These are phyloP conservation scores for Theileria annulata DNA, from an alignment of 169 alveolate species.

Conservation along the genomic window DNA sequence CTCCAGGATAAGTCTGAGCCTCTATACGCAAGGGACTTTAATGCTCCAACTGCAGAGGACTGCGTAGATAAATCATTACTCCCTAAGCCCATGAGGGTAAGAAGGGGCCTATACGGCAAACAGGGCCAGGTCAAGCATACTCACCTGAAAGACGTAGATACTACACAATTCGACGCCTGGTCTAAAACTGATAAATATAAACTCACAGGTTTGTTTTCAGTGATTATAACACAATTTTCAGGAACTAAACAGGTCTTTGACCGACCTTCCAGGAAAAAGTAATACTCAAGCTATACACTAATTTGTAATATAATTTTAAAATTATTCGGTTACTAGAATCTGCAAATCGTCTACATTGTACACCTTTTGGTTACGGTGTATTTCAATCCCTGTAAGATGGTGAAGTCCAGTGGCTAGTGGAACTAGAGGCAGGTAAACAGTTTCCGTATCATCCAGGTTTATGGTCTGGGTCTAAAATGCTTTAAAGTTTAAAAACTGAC, in stretches of 20 bases:
- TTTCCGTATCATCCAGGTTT: not conserved
- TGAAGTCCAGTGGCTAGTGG: not conserved
- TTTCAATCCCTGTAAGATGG: conserved; percentile 4
- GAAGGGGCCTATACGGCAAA: conserved; percentile 88
- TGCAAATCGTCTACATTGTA: not conserved
- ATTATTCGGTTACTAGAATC: conserved; percentile 7
- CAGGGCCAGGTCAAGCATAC: conserved; percentile 93
- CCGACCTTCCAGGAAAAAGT: conserved; percentile 44
- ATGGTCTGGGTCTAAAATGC: conserved; percentile 1
- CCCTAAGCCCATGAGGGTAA: conserved; percentile 80
- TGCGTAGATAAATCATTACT: conserved; percentile 73
- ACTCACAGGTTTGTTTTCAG: conserved; percentile 42
- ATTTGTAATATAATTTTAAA: not conserved
- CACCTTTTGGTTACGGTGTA: conserved; percentile 6
- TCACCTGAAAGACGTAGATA: conserved; percentile 92
- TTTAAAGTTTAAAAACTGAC: conserved; percentile 14
- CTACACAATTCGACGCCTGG: conserved; percentile 87
- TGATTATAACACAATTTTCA: not conserved
- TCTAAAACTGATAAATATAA: conserved; percentile 34
- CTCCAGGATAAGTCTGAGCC: conserved; percentile 84
- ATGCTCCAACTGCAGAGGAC: conserved; percentile 86
- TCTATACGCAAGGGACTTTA: conserved; percentile 78
- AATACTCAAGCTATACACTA: conserved; percentile 10
- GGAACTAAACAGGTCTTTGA: conserved; percentile 54
- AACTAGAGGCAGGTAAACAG: conserved; percentile 33